phyloP scores from a whole-genome alignment of 495 filamentous ascomycete genomes.

The Penicillium crystallinum region DNA sequence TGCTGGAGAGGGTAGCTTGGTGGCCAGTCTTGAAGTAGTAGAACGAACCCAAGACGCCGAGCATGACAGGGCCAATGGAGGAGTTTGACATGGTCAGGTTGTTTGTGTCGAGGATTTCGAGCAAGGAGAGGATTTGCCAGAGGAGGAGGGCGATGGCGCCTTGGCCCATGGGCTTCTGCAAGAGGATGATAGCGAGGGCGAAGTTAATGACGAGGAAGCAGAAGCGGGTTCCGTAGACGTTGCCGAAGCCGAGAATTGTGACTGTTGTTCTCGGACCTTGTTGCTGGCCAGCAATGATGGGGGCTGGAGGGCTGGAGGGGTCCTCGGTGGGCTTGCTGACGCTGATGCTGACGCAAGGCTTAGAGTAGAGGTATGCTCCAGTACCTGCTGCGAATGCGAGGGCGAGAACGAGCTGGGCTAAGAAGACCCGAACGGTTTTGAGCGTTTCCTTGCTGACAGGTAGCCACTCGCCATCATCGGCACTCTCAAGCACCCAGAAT shows the following conservation, averaged over 20 bases:
- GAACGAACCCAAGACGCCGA: conserved; percentile 82
- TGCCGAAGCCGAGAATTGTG: conserved; percentile 84
- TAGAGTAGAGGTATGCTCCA: conserved; percentile 66
- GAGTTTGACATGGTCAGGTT: conserved; percentile 54
- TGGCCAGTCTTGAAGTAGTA: conserved; percentile 98
- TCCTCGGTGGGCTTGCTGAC: conserved; percentile 28
- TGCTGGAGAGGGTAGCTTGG: conserved; percentile 78
- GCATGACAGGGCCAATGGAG: conserved; percentile 73
- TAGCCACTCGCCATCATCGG: conserved; percentile 86
- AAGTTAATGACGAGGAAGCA: conserved; percentile 78
- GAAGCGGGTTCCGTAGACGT: conserved; percentile 86
- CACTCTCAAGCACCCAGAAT: conserved; percentile 88
- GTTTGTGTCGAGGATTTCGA: conserved; percentile 84
- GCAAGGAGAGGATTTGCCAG: conserved; percentile 79
- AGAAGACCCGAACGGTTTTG: conserved; percentile 65
- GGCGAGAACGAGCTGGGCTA: conserved; percentile 71
- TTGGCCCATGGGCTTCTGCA: conserved; percentile 93
- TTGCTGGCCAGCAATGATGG: conserved; percentile 24
- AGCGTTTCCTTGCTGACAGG: conserved; percentile 54
- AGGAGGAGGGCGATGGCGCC: conserved; percentile 72
- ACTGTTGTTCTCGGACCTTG: conserved; percentile 48
- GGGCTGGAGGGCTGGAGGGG: conserved; percentile 31
- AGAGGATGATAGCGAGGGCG: conserved; percentile 65
- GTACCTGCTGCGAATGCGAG: conserved; percentile 63
- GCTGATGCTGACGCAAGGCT: conserved; percentile 65